Percentiles rank a stretch among this genome's conserved stretches.
Conservation (phyloP, 1,284 basidiomycete genomes). For the Sanguinoderma infundibulare region DNA sequence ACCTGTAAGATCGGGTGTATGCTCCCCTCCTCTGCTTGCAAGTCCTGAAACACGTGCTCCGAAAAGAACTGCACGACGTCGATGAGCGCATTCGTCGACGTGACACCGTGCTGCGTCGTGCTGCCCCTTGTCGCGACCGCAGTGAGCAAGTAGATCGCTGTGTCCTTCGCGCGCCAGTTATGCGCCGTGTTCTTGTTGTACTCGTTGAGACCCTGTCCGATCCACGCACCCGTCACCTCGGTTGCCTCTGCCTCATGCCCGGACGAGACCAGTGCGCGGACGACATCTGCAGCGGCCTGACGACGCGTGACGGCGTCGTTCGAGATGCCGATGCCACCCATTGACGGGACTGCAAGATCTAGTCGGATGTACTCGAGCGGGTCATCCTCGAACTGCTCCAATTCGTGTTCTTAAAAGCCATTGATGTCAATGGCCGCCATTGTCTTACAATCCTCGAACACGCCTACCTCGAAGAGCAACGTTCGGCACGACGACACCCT, state of each 20-base stretch:
- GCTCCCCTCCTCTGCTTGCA: conserved; percentile 71
- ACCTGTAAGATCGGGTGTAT: conserved; percentile 94
- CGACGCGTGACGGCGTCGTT: conserved; percentile 76
- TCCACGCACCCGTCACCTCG: conserved; percentile 84
- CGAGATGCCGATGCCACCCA: conserved; percentile 39
- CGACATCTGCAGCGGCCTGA: conserved; percentile 92
- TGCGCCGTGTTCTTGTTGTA: conserved; percentile 67
- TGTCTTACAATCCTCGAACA: background rate
- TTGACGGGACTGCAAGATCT: conserved; percentile 79
- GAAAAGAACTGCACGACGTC: conserved; percentile 97
- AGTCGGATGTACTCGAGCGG: conserved; percentile 94
- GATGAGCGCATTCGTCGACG: conserved; percentile 90
- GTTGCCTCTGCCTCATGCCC: conserved; percentile 88
- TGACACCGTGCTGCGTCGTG: conserved; percentile 89
- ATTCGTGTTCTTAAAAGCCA: conserved; percentile 67
- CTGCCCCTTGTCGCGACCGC: conserved; percentile 90
- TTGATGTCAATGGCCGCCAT: background rate
- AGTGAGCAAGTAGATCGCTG: conserved; percentile 93
- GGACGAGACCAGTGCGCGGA: conserved; percentile 81
- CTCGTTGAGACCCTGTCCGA: conserved; percentile 71
- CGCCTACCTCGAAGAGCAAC: conserved; percentile 72
- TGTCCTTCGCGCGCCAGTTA: conserved; percentile 95
- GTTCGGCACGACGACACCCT: conserved; percentile 94
- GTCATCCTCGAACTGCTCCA: conserved; percentile 97
- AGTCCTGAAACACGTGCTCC: conserved; percentile 87